These are phyloP conservation scores for Claviceps sp. DNA, from an alignment of 2,329 filamentous ascomycete species.

Conservation along the genomic window DNA sequence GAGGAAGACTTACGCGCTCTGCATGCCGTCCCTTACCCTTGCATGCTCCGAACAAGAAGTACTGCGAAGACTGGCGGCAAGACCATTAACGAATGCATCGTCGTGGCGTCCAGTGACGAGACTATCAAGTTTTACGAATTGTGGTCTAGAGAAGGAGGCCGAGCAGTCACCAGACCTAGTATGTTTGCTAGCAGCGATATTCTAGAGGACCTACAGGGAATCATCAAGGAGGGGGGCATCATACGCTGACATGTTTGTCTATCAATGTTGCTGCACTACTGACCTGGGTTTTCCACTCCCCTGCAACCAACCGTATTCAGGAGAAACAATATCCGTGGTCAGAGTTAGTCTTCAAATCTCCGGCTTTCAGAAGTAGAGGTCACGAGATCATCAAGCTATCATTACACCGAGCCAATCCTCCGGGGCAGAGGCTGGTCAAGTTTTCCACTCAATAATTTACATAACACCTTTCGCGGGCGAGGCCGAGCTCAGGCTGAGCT, in stretches of 20 bases:
- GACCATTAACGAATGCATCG: conserved; percentile 48
- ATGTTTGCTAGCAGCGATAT: conserved; percentile 74
- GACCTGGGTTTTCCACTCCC: background rate
- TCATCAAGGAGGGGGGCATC: conserved; percentile 59
- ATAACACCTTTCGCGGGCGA: background rate
- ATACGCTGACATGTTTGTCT: conserved; percentile 43
- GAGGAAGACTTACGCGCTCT: conserved; percentile 65
- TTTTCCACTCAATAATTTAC: background rate
- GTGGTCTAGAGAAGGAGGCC: conserved; percentile 55
- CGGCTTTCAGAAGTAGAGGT: background rate
- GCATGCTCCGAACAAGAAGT: conserved; percentile 20
- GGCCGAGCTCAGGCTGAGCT: background rate
- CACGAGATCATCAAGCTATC: background rate
- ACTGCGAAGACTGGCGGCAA: conserved; percentile 11
- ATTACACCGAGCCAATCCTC: background rate
- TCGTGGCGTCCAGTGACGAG: conserved; percentile 83
- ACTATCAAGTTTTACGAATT: conserved; percentile 94
- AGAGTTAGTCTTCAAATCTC: background rate
- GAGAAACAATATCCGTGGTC: background rate
- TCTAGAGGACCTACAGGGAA: conserved; percentile 66
- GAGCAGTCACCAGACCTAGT: conserved; percentile 38
- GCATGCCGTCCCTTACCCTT: conserved; percentile 77
- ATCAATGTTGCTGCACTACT: background rate
- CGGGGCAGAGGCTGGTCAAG: no score
- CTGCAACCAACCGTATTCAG: background rate